Evolutionary conservation across 2,329 filamentous ascomycete genomes (phyloP).

Genomic region (Pyrenochaeta sp.): DNA sequence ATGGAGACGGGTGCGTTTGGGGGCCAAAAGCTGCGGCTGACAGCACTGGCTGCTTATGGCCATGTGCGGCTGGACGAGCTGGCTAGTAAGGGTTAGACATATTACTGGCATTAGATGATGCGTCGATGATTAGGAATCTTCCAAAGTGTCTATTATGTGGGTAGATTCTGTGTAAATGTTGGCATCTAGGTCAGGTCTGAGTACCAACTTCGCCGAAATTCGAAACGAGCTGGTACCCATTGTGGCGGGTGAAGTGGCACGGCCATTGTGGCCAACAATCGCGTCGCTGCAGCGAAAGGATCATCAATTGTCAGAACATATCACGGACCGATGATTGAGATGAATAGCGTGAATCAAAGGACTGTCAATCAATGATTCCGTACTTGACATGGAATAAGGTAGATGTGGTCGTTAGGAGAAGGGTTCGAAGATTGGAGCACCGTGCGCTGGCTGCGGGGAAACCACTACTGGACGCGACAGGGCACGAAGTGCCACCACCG

Average conservation of each 20-base stretch:
- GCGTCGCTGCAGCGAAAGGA: no score
- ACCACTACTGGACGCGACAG: background rate
- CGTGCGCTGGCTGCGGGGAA: constrained; percentile 2
- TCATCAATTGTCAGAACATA: no score
- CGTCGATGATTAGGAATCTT: background rate
- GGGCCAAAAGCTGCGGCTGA: constrained; percentile 11
- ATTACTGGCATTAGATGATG: constrained; percentile 1
- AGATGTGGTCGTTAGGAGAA: background rate
- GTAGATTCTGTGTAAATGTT: background rate
- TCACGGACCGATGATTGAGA: no score
- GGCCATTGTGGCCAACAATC: no score
- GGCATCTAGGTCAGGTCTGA: background rate
- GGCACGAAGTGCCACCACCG: no score
- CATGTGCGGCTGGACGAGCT: constrained; percentile 18
- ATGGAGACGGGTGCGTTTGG: constrained; percentile 13
- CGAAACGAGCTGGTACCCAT: background rate
- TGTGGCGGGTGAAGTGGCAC: no score
- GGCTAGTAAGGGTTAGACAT: constrained; percentile 1
- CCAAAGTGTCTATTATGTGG: background rate
- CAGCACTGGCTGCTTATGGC: constrained; percentile 14
- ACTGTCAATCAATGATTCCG: no score
- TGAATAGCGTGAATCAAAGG: no score
- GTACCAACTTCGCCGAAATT: background rate
- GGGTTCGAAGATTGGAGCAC: background rate
- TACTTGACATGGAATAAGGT: background rate